Conservation (phyloP, 2,329 filamentous ascomycete species). For the Penicillium sp. region DNA sequence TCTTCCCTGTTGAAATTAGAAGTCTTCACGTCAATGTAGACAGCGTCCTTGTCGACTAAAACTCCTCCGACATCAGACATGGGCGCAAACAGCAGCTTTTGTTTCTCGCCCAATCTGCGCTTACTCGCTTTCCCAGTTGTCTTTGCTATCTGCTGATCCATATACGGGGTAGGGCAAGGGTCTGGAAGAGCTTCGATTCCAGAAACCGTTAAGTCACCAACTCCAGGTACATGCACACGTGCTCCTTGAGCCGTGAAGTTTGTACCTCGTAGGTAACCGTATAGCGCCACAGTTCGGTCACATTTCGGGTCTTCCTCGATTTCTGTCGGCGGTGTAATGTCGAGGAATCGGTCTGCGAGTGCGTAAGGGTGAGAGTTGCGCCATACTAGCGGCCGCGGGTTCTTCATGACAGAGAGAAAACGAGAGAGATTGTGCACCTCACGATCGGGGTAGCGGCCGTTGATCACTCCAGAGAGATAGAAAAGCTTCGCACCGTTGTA, state of each 20-base stretch:
- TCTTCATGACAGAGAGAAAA: conserved; percentile 99
- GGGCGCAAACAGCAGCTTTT: conserved; percentile 93
- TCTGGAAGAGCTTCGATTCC: conserved; percentile 88
- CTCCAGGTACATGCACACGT: conserved; percentile 86
- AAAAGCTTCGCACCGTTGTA: conserved; percentile 98
- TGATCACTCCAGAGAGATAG: conserved; percentile 94
- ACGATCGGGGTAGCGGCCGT: conserved; percentile 93
- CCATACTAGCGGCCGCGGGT: conserved; percentile 94
- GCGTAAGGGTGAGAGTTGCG: conserved; percentile 95
- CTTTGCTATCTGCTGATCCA: conserved; percentile 86
- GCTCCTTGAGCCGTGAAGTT: conserved; percentile 89
- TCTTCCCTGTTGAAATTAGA: conserved; percentile 73
- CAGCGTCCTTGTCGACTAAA: conserved; percentile 94
- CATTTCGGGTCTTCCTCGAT: conserved; percentile 89
- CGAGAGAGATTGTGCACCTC: conserved; percentile 95
- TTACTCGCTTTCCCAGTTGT: conserved; percentile 80
- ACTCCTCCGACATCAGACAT: conserved; percentile 98
- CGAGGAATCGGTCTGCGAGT: conserved; percentile 90
- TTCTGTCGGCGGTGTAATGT: conserved; percentile 90
- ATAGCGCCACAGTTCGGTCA: conserved; percentile 87
- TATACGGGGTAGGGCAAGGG: conserved; percentile 90
- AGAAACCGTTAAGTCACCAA: conserved; percentile 85
- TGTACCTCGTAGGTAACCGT: conserved; percentile 91
- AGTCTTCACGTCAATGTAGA: conserved; percentile 80
- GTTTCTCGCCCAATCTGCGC: conserved; percentile 88